Base-by-base conservation (phyloP, 1,284 basidiomycete genomes). In the Rhodotorula sp. region DNA sequence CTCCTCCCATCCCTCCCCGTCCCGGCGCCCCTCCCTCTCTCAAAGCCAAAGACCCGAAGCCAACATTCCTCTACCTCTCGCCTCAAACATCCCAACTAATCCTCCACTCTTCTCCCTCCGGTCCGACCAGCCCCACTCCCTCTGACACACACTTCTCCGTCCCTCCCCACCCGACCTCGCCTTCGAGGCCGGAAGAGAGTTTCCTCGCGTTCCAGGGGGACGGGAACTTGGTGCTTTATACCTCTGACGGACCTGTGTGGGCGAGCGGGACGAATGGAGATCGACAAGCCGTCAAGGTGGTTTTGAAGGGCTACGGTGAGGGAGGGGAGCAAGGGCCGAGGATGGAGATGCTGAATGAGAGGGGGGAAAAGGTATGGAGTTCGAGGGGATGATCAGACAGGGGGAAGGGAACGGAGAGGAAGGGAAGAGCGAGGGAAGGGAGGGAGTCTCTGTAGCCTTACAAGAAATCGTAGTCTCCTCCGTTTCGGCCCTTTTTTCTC, bases 211-310 rank as follows among this genome's bases (percentile, higher is more conserved):
- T 75, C 51, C 72, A 73, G 59, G 68, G 67, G 27, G 76, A 77
- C 52, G 74, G 75, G 17, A 78, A 78, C 56, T 44, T 73, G 13
- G 76, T 76, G 27, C 62, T 77, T 13, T 77, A 77, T 53, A 65
- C 62, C 2, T 64, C 62, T 30, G 44, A 51, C 15, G 63, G 60
- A 3, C 70, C 70, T 4, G 60, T 65, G 13, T 78, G 75, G 74
- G 77, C 77, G 17, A 71, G 64, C 19, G 70, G 66, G 29, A 76
- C 76, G 20, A 72, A 73, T 29, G 77, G 71, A 20, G 60, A 66
- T 1, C 51, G 63, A 17, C 39, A 47, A 3, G 67, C 64, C 11
- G 56, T 53, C 29, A 59, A 22, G 48, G 24, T 75, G 13, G 34
- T 66, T 17, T 48, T 75, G 7, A 59, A 57, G 22, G 74, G 64